Conservation (phyloP, 2,329 filamentous ascomycete genomes). For the Calonectria pauciramosa region DNA sequence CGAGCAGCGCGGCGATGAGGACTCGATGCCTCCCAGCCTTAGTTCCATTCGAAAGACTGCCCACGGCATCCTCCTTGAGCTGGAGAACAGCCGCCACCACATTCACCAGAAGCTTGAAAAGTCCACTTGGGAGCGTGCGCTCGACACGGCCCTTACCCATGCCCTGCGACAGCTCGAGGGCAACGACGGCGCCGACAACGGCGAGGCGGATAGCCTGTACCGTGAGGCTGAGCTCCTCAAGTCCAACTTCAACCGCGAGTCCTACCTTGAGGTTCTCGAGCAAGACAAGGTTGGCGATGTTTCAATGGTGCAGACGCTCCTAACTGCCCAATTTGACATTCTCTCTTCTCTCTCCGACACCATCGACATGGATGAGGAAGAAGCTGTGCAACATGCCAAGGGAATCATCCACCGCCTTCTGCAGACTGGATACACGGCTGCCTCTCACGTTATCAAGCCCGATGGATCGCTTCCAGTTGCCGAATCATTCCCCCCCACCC, state of each 20-base stretch:
- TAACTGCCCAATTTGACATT: conserved; percentile 93
- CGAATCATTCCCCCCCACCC: conserved; percentile 78
- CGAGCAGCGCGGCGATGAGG: conserved; percentile 67
- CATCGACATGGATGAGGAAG: conserved; percentile 83
- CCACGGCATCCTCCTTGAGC: conserved; percentile 86
- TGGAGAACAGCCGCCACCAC: conserved; percentile 92
- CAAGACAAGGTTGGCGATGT: conserved; percentile 87
- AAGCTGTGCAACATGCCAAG: conserved; percentile 85
- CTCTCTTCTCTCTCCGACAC: conserved; percentile 86
- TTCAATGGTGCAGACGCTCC: conserved; percentile 82
- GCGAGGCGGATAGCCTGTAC: conserved; percentile 78
- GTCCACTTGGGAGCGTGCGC: conserved; percentile 86
- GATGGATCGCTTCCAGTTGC: conserved; percentile 76
- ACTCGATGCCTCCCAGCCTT: conserved; percentile 77
- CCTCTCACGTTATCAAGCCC: conserved; percentile 89
- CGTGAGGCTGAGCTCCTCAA: conserved; percentile 91
- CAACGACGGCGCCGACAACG: conserved; percentile 59
- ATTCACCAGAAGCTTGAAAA: conserved; percentile 87
- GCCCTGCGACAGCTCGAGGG: conserved; percentile 83
- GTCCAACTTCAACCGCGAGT: conserved; percentile 84
- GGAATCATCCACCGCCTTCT: conserved; percentile 83
- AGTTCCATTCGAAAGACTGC: conserved; percentile 87
- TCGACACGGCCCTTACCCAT: conserved; percentile 91
- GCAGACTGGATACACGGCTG: conserved; percentile 79
- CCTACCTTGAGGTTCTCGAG: conserved; percentile 82